Conservation (phyloP, 1,139 yeast species). For the Kluyveromyces sp. region DNA sequence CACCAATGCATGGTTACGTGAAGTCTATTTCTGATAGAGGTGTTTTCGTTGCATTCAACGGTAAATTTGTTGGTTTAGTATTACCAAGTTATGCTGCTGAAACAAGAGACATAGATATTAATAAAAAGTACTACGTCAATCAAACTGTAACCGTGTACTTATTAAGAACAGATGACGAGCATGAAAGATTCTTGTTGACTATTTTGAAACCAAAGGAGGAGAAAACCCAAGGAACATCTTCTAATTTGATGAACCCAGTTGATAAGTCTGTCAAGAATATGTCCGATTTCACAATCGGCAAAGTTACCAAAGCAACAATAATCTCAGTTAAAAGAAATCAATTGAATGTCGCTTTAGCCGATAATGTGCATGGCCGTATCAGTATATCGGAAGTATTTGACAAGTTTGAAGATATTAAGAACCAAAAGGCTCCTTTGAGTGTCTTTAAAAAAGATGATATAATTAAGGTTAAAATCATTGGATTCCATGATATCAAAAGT, state of each 20-base stretch:
- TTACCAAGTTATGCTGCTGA: slow-evolving; percentile 67
- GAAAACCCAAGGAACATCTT: slow-evolving; percentile 8
- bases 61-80: slow-evolving; percentile 74
- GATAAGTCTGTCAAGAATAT: slow-evolving; percentile 43
- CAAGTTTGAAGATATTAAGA: slow-evolving; percentile 45
- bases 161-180: slow-evolving; percentile 57
- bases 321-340: slow-evolving; percentile 66
- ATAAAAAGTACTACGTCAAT: slow-evolving; percentile 45
- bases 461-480: slow-evolving; percentile 61
- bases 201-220: slow-evolving; percentile 34
- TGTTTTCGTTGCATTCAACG: slow-evolving; percentile 75
- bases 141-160: slow-evolving; percentile 67
- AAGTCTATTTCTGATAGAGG: slow-evolving; percentile 73
- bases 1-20: slow-evolving; percentile 58
- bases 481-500: slow-evolving; percentile 66
- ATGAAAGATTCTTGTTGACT: slow-evolving; percentile 61
- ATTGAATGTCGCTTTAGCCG: slow-evolving; percentile 69
- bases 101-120: slow-evolving; percentile 47
- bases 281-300: slow-evolving; percentile 54
- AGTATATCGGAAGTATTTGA: slow-evolving; percentile 70
- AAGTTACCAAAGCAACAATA: slow-evolving; percentile 50
- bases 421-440: slow-evolving; percentile 52
- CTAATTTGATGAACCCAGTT: slow-evolving; percentile 45
- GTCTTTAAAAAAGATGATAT: slow-evolving; percentile 52
- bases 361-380: slow-evolving; percentile 71